Percentiles rank a stretch among this genome's conserved stretches.
phyloP scores from a whole-genome alignment of 345 rosid species.

The Fremontodendron californicum region DNA sequence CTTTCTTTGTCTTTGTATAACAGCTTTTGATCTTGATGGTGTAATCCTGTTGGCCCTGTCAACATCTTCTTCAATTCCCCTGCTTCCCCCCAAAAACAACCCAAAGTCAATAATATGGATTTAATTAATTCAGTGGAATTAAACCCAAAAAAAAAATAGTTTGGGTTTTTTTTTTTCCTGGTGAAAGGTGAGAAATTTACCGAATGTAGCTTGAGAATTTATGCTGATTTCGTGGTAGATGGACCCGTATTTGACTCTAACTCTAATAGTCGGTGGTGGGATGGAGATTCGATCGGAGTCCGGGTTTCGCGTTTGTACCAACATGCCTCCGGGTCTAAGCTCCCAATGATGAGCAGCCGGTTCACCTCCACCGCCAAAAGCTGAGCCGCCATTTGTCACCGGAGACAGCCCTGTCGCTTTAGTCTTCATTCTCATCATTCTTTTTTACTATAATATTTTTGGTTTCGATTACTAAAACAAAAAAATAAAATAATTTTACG shows the following conservation, averaged over 20 bases:
- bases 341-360: constrained; percentile 71
- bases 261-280: too few relatives aligned
- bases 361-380: constrained; percentile 28
- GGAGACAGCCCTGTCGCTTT: too few relatives aligned
- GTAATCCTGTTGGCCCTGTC: too few relatives aligned
- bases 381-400: too few relatives aligned
- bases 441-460: not conserved
- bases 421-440: constrained; percentile 75
- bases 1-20: too few relatives aligned
- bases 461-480: not conserved
- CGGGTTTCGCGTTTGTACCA: constrained; percentile 88
- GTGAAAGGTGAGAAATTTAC: constrained; percentile 18
- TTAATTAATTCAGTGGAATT: not conserved
- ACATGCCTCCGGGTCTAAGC: constrained; percentile 97
- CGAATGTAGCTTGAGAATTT: too few relatives aligned
- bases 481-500: too few relatives aligned
- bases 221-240: constrained; percentile 75
- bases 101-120: not conserved
- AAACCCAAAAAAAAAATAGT: not conserved
- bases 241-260: constrained; percentile 81
- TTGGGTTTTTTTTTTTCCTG: too few relatives aligned
- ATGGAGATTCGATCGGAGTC: constrained; percentile 58
- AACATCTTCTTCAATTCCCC: constrained; percentile 99
- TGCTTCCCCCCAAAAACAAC: constrained; percentile 24
- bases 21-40: too few relatives aligned